These are phyloP conservation scores for Alternaria ventricosa DNA, from an alignment of 2,329 filamentous ascomycete species.

Conservation along the genomic window DNA sequence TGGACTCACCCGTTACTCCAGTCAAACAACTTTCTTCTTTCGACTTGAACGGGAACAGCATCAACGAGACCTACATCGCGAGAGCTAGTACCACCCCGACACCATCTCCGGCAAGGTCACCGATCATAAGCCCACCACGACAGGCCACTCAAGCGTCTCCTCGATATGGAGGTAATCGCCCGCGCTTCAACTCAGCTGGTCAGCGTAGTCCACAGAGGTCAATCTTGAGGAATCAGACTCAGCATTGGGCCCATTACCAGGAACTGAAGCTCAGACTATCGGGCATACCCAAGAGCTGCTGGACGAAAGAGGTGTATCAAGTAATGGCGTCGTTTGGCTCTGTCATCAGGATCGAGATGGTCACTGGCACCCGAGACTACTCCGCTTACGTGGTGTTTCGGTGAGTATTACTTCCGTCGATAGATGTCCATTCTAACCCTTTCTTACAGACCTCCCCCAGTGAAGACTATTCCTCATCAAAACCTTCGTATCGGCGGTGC, in stretches of 20 bases:
- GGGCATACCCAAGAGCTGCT: slow-evolving; percentile 21
- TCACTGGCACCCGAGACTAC: slow-evolving; percentile 5
- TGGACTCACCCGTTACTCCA: slow-evolving; percentile 5
- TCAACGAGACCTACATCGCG: slow-evolving; percentile 23
- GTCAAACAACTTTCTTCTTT: slow-evolving; percentile 11
- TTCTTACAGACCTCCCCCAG: slow-evolving; percentile 21
- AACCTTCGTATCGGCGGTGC: slow-evolving; percentile 10
- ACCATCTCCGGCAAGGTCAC: not conserved
- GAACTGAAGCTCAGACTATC: slow-evolving; percentile 30
- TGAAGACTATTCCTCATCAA: slow-evolving; percentile 6
- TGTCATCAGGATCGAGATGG: slow-evolving; percentile 40
- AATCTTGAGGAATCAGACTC: not conserved
- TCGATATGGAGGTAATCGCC: not conserved
- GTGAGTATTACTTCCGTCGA: slow-evolving; percentile 11
- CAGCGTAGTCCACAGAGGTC: slow-evolving; percentile 3
- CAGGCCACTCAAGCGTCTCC: not conserved
- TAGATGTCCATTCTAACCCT: not conserved
- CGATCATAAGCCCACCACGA: not conserved
- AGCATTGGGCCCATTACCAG: slow-evolving; percentile 28
- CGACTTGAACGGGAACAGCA: slow-evolving; percentile 16
- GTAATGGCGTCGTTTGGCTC: slow-evolving; percentile 32
- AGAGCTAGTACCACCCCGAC: not conserved
- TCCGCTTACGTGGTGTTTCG: slow-evolving; percentile 34
- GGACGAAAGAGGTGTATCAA: slow-evolving; percentile 31
- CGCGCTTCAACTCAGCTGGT: not conserved